Conservation (phyloP, 2,329 filamentous ascomycete genomes). For the Periconia sp. region DNA sequence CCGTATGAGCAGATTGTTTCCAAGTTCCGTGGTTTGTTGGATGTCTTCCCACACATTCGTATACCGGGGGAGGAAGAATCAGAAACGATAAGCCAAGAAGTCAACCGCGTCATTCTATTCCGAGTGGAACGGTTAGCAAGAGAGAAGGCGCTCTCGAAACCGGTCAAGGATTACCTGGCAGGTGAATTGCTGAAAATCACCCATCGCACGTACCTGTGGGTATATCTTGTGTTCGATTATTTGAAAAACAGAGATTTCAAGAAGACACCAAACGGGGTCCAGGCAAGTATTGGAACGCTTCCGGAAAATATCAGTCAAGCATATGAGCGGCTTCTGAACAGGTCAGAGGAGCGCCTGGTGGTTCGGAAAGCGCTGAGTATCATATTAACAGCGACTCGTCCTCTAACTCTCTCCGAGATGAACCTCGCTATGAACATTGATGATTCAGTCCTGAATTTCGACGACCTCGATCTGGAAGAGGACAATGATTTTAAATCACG, state of each 20-base stretch:
- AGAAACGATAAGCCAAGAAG: constrained; percentile 19
- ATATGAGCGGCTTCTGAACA: too few species aligned
- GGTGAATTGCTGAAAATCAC: constrained; percentile 11
- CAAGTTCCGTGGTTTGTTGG: too few species aligned
- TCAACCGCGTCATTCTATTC: constrained; percentile 17
- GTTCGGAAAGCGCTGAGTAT: neutral
- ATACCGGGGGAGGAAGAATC: constrained; percentile 24
- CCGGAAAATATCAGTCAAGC: too few species aligned
- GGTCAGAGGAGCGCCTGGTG: too few species aligned
- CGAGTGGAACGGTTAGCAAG: constrained; percentile 15
- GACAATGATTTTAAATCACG: too few species aligned
- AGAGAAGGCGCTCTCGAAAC: constrained; percentile 11
- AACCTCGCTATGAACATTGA: constrained; percentile 11
- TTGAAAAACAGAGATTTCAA: neutral
- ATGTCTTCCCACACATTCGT: constrained; percentile 16
- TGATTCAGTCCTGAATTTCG: constrained; percentile 4
- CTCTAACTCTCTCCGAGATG: constrained; percentile 13
- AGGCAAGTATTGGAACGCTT: too few species aligned
- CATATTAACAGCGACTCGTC: constrained; percentile 10
- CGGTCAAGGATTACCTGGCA: constrained; percentile 3
- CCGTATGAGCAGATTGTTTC: too few species aligned
- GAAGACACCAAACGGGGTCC: too few species aligned
- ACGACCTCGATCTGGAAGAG: too few species aligned
- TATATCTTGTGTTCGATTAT: constrained; percentile 14
- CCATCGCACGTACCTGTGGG: constrained; percentile 14